These are phyloP conservation scores for Brettanomyces sp. DNA, from an alignment of 805 yeast species.

Conservation along the genomic window DNA sequence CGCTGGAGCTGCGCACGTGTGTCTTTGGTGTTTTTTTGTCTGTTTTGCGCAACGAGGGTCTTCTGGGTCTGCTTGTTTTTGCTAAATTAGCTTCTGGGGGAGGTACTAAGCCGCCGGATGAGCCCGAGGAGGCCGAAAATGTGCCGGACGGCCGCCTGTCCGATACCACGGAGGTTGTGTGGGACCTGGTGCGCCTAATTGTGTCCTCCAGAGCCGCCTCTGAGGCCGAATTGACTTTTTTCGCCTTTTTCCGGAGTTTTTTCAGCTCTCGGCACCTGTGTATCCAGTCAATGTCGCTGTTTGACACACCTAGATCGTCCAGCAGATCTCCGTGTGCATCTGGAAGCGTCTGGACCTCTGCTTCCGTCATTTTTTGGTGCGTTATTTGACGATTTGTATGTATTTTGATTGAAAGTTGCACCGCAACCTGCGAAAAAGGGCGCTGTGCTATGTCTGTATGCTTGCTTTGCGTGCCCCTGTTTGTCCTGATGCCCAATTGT, in stretches of 20 bases:
- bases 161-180: slow-evolving; percentile 4
- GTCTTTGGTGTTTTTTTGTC: not conserved
- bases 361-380: too few relatives aligned
- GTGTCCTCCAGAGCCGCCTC: slow-evolving; percentile 21
- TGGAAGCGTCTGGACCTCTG: too few relatives aligned
- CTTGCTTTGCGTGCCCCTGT: too few relatives aligned
- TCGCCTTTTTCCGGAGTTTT: slow-evolving; percentile 36
- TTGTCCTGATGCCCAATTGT: too few relatives aligned
- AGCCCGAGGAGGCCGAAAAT: slow-evolving; percentile 2
- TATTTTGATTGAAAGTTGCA: too few relatives aligned
- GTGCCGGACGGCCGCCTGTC: not conserved
- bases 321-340: too few relatives aligned
- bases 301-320: slow-evolving; percentile 30
- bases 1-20: not conserved
- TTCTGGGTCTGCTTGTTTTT: too few relatives aligned
- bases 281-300: slow-evolving; percentile 79
- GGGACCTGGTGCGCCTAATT: slow-evolving; percentile 12
- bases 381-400: too few relatives aligned
- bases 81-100: not conserved
- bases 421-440: too few relatives aligned
- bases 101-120: not conserved
- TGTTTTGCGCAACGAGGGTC: not conserved
- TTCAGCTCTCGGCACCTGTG: slow-evolving; percentile 65
- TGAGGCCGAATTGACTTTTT: slow-evolving; percentile 21
- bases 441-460: too few relatives aligned